Evolutionary conservation across 2,329 filamentous ascomycete genomes (phyloP).

Genomic region (Pyricularia sp.): DNA sequence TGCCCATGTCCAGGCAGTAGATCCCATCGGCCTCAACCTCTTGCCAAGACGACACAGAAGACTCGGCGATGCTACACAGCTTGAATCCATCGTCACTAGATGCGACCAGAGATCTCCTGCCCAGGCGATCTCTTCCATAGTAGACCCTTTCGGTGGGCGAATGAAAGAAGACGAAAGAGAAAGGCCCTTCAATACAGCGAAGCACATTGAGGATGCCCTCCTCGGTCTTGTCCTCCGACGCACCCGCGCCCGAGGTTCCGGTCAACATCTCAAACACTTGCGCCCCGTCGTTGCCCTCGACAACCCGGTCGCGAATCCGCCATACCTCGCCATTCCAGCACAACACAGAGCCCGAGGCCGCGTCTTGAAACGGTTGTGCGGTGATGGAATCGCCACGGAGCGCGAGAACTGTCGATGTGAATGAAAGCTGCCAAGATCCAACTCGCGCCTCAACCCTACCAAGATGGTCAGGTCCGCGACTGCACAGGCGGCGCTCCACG

Average conservation of each 20-base stretch:
- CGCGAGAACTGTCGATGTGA: slow-evolving; percentile 79
- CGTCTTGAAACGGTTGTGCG: slow-evolving; percentile 57
- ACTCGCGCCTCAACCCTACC: slow-evolving; percentile 27
- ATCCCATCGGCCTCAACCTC: slow-evolving; percentile 82
- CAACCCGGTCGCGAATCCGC: slow-evolving; percentile 45
- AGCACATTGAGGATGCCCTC: slow-evolving; percentile 35
- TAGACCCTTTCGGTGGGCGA: slow-evolving; percentile 47
- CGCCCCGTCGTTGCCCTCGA: slow-evolving; percentile 71
- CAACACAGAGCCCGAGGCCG: slow-evolving; percentile 47
- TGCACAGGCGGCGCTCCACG: slow-evolving; percentile 33
- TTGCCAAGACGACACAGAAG: slow-evolving; percentile 40
- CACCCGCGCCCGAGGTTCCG: slow-evolving; percentile 9
- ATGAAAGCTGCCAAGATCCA: slow-evolving; percentile 32
- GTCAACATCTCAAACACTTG: slow-evolving; percentile 49
- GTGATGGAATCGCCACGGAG: slow-evolving; percentile 64
- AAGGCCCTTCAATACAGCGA: slow-evolving; percentile 62
- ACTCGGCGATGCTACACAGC: slow-evolving; percentile 60
- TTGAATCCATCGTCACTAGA: slow-evolving; percentile 36
- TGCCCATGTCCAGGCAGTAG: slow-evolving; percentile 49
- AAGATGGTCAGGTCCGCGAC: slow-evolving; percentile 47
- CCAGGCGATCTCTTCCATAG: slow-evolving; percentile 78
- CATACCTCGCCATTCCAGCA: slow-evolving; percentile 99
- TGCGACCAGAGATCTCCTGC: slow-evolving; percentile 67
- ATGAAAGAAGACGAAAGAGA: slow-evolving; percentile 80
- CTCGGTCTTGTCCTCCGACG: slow-evolving; percentile 7